phyloP scores from a whole-genome alignment of 805 yeast species.

The Metschnikowia koreensis region DNA sequence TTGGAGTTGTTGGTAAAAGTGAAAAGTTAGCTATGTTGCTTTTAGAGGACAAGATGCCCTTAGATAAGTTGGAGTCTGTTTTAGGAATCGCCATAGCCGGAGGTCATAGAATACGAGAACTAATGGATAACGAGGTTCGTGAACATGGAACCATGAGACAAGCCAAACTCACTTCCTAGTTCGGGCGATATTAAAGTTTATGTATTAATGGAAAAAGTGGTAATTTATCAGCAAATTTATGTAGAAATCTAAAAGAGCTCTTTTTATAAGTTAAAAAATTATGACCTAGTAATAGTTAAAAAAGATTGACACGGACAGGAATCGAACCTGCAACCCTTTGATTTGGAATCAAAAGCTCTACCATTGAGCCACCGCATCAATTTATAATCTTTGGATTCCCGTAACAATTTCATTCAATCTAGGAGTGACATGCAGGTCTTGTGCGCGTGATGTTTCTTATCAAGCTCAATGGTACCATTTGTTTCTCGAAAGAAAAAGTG shows the following conservation, averaged over 20 bases:
- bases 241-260: not conserved
- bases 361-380: conserved; percentile 20
- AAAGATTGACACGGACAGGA: conserved; percentile 19
- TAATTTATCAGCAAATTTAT: not conserved
- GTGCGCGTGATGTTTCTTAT: no score
- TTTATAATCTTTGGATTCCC: no score
- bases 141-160: conserved; percentile 64
- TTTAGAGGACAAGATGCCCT: conserved; percentile 79
- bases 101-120: conserved; percentile 72
- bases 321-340: conserved; percentile 20
- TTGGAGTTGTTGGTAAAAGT: conserved; percentile 80
- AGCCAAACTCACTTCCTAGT: conserved; percentile 33
- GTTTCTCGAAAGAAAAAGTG: no score
- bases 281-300: no score
- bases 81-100: conserved; percentile 86
- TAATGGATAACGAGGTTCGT: conserved; percentile 85
- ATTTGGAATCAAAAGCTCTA: conserved; percentile 20
- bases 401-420: no score
- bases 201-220: not conserved
- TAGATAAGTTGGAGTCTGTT: conserved; percentile 74
- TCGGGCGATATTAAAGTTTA: not conserved
- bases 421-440: no score
- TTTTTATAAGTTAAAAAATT: no score
- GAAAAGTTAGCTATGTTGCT: conserved; percentile 75
- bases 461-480: no score